Evolutionary conservation across 2,329 filamentous ascomycete species (phyloP).

Genomic region (Sarocladiaceae sp.): DNA sequence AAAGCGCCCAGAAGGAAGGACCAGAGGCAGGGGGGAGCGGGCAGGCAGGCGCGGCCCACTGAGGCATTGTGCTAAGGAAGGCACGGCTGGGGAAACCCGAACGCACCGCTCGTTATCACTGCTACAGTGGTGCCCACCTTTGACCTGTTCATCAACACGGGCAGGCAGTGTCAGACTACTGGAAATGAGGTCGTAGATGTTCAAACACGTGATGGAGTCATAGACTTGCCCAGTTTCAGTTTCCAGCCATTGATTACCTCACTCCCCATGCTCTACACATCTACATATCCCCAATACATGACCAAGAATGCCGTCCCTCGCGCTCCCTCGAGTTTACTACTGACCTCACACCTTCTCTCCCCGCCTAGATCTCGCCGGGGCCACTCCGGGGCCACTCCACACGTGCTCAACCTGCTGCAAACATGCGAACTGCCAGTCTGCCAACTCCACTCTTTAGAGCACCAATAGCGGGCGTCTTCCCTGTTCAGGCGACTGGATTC

Average conservation of each 20-base stretch:
- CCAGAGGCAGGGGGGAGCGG: neutral
- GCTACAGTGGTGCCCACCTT: too few species aligned
- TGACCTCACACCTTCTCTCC: neutral
- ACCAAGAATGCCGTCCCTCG: too few species aligned
- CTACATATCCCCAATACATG: too few species aligned
- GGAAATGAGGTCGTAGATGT: neutral
- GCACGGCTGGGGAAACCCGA: neutral
- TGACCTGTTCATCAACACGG: too few species aligned
- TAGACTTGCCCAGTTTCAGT: neutral
- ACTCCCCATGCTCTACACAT: neutral
- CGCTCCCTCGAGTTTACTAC: neutral
- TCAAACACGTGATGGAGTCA: neutral
- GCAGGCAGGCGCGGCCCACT: neutral
- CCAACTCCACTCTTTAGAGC: neutral
- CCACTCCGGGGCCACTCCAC: slow-evolving; percentile 7
- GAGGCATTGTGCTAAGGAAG: too few species aligned
- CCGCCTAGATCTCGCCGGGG: neutral
- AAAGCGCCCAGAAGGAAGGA: neutral
- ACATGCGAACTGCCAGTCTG: slow-evolving; percentile 8
- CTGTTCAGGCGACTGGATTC: neutral
- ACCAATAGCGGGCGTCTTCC: neutral
- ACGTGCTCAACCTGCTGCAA: slow-evolving; percentile 6
- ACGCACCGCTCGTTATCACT: neutral
- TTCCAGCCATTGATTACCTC: neutral
- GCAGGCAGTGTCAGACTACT: too few species aligned